Base-by-base conservation (phyloP, 306 rosid species). In the Psophocarpus tetragonolobus region DNA sequence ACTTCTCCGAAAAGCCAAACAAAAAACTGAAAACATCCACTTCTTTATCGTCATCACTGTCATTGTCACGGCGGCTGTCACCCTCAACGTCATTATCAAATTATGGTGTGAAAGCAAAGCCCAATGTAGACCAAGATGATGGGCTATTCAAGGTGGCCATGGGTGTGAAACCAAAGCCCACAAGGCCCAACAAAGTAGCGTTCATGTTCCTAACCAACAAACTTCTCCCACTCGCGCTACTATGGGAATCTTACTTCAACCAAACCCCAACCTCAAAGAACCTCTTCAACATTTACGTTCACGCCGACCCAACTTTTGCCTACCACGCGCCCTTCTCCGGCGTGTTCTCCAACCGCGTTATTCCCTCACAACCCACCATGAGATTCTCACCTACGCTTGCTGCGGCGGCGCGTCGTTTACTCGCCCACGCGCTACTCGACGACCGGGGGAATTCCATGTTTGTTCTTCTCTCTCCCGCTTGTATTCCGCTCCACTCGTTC, bases 401-500 rank as follows among this genome's bases (percentile, higher is more conserved):
- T 26, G 62, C 89, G 1, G 90, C 97, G 1, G 84, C 90, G 36
- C 94, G 91, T 24, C 87, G 87, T 0, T 54, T 91, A 0, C 84
- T 93, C 0, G 91, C 98, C 0, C 90, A 80, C 70, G 90, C 97
- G 6, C 94, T 93, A 1, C 78, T 89, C 1, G 65, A 85, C 51
- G 97, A 91, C 62, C 60, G 81, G 0, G 54, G 80, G 1, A 93
- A 91, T 33, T 65, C 90, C 76, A 84, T 89, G 82, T 93, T 93
- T 35, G 85, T 85, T 0, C 91, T 91, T 0, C 62, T 91, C 4
- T 88, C 97, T 1, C 84, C 94, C 0, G 57, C 94, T 0, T 93
- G 98, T 78, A 66, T 93, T 0, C 98, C 94, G 0, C 83, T 93
- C 13, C 90, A 78, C 66, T 87, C 98, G 23, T 88, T 93, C 70